These are phyloP conservation scores for Claviceps pazoutovae DNA, from an alignment of 2,329 filamentous ascomycete genomes.

Conservation along the genomic window DNA sequence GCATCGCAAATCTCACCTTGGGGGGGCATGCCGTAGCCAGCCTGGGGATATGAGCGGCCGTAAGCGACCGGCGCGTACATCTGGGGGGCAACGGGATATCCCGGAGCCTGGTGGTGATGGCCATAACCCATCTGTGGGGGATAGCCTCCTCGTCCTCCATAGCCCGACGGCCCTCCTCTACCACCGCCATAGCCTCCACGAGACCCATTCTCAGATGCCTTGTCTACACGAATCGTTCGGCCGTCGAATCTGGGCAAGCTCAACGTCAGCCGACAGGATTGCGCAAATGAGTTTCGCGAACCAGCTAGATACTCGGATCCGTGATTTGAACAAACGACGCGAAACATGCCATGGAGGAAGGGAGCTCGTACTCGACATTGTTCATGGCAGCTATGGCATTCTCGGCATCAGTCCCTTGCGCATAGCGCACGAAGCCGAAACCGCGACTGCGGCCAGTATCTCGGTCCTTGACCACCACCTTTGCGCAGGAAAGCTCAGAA, in stretches of 20 bases:
- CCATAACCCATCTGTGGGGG: slow-evolving; percentile 25
- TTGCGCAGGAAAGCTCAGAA: slow-evolving; percentile 7
- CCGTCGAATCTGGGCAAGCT: slow-evolving; percentile 63
- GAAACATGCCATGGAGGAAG: slow-evolving; percentile 1
- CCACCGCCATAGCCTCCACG: slow-evolving; percentile 30
- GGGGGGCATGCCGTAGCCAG: slow-evolving; percentile 22
- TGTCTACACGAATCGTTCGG: slow-evolving; percentile 87
- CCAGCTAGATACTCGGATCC: slow-evolving; percentile 1
- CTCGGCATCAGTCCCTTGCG: slow-evolving; percentile 61
- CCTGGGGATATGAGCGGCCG: slow-evolving; percentile 25
- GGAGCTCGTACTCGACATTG: slow-evolving; percentile 63
- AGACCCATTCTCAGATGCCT: slow-evolving; percentile 68
- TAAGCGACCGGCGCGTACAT: slow-evolving; percentile 25
- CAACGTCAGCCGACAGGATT: slow-evolving; percentile 3
- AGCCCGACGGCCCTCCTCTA: slow-evolving; percentile 24
- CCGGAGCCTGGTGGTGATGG: slow-evolving; percentile 22
- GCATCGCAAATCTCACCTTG: slow-evolving; percentile 22
- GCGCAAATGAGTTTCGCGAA: background rate
- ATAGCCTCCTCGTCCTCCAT: slow-evolving; percentile 33
- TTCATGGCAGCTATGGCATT: slow-evolving; percentile 69
- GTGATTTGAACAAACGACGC: background rate
- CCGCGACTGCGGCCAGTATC: slow-evolving; percentile 93
- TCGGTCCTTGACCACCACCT: slow-evolving; percentile 97
- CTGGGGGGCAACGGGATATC: slow-evolving; percentile 21
- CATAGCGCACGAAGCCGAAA: slow-evolving; percentile 91